Evolutionary conservation across 805 yeast species (phyloP), one percentile per base, ranked within the genome.

Genomic region (Myxozyma vanderwaltii): DNA sequence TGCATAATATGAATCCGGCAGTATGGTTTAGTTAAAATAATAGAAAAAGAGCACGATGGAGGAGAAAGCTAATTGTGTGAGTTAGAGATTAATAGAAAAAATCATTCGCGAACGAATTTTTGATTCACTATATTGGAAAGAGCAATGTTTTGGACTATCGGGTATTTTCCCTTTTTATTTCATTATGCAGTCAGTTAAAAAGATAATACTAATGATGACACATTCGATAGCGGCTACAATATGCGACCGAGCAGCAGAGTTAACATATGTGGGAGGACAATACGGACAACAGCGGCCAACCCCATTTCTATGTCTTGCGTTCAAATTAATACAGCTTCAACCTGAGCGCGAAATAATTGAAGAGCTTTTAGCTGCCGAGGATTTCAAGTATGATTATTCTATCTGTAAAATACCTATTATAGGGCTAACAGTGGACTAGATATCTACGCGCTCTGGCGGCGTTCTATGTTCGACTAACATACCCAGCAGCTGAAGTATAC

Each of bases 261-360:
- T 84, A 5, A 69, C 77, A 8, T 76, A 76, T 51, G 71, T 89
- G 3, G 92, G 89, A 0, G 86, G 88, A 0, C 74, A 81, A n/a
- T 81, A 80, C 51, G 74, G 78, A 15, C 75, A 74, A 23, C 83
- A 83, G 33, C 73, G 82, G 61, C 94, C 95, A 0, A 77, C 87
- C 17, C 86, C 85, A 13, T 90, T 89, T 66, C 70, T 89, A n/a
- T 85, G 96, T 68, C 77, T 96, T 46, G 71, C 90, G 35, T 82
- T 89, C 68, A 84, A 92, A 63, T 70, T 92, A 58, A 76, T 91
- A 3, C 96, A 92, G 71, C 72, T 94, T 17, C 83, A 83, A 62
- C 97, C 97, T 0, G 67, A 79, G 1, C 67, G 69, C 10, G 88
- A 83, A 3, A 82, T 89, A 3, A 69, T 88, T 1, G 69, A 75